Evolutionary conservation across 768 basidiomycete species (phyloP).

Genomic region (Rubroboletus satanas): DNA sequence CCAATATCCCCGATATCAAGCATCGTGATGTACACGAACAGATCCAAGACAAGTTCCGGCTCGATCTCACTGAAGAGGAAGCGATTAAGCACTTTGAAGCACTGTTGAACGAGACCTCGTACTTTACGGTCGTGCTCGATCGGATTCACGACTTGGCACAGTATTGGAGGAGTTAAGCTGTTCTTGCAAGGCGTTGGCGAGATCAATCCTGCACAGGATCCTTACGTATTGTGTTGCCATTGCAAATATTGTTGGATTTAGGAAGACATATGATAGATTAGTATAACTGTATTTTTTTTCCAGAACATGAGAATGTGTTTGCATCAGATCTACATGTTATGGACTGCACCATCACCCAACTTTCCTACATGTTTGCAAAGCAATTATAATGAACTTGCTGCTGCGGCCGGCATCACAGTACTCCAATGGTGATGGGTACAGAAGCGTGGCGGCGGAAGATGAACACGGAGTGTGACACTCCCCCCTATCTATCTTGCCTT

Average conservation of each 20-base stretch:
- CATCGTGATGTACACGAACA: conserved; percentile 83
- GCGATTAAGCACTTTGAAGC: conserved; percentile 97
- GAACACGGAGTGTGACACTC: background rate
- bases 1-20: conserved; percentile 97
- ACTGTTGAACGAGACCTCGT: conserved; percentile 89
- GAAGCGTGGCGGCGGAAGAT: background rate
- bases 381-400: background rate
- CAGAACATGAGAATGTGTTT: background rate
- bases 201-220: background rate
- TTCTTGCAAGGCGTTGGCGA: background rate
- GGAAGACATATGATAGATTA: background rate
- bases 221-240: background rate
- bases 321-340: no score
- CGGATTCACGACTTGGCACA: conserved; percentile 89
- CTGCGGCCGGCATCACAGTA: background rate
- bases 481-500: background rate
- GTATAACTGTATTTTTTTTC: background rate
- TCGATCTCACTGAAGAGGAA: conserved; percentile 93
- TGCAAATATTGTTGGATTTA: background rate
- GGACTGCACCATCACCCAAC: background rate
- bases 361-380: no score
- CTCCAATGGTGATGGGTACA: background rate
- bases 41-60: conserved; percentile 93
- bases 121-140: conserved; percentile 90
- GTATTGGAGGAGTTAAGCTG: conserved; percentile 71